Percentiles rank a stretch among this genome's conserved stretches.
These are phyloP conservation scores for Microbotryum lychnidis-dioicae DNA, from an alignment of 1,284 basidiomycete species.

Conservation along the genomic window DNA sequence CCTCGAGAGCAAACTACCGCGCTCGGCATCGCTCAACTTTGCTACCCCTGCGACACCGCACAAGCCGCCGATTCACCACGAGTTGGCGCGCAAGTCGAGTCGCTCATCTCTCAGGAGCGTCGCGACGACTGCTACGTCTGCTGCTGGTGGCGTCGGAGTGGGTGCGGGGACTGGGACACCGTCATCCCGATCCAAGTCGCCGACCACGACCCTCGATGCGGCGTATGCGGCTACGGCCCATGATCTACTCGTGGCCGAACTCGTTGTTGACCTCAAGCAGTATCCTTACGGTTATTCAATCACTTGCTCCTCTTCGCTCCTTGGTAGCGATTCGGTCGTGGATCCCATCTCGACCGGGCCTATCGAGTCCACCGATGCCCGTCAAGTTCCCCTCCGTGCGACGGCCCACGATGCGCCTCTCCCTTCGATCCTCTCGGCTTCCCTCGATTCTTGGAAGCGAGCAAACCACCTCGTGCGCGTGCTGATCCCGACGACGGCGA, in stretches of 20 bases:
- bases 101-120: conserved; percentile 9
- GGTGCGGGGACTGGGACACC: background rate
- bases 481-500: conserved; percentile 20
- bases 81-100: conserved; percentile 23
- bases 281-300: conserved; percentile 30
- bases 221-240: background rate
- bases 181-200: background rate
- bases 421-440: conserved; percentile 30
- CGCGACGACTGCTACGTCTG: background rate
- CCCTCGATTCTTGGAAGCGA: conserved; percentile 31
- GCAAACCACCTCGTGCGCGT: conserved; percentile 30
- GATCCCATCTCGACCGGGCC: conserved; percentile 22
- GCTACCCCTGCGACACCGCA: conserved; percentile 11
- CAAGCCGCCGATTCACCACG: conserved; percentile 16
- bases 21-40: conserved; percentile 23
- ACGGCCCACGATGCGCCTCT: conserved; percentile 30
- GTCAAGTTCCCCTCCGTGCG: conserved; percentile 20
- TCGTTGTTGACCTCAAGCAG: conserved; percentile 31
- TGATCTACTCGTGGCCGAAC: conserved; percentile 28
- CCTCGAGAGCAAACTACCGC: conserved; percentile 20
- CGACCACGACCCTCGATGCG: background rate
- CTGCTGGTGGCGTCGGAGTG: too few relatives aligned
- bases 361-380: background rate
- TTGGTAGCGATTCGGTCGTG: background rate
- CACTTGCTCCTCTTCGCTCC: conserved; percentile 8